phyloP scores from a whole-genome alignment of 108 stramenopile genomes.

The Mediolabrus comicus region DNA sequence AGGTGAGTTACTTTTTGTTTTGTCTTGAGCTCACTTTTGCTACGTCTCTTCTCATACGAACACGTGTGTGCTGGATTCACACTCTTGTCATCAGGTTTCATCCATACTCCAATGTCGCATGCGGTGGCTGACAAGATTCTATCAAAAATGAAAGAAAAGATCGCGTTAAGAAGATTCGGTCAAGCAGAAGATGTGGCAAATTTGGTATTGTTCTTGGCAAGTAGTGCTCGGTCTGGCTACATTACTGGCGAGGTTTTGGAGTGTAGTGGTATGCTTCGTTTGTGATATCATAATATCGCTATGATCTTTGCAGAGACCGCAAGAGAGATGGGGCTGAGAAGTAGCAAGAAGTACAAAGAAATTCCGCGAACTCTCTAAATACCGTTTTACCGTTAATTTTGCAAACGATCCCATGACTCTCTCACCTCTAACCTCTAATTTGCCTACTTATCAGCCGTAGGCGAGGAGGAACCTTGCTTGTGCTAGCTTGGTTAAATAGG shows the following conservation, averaged over 20 bases:
- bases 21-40: too few species aligned
- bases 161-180: constrained; percentile 64
- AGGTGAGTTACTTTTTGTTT: constrained; percentile 37
- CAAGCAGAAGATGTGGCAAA: constrained; percentile 65
- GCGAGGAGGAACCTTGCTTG: too few species aligned
- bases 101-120: constrained; percentile 74
- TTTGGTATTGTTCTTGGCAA: constrained; percentile 57
- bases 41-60: not conserved
- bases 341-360: too few species aligned
- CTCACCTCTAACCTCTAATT: not conserved
- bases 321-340: too few species aligned
- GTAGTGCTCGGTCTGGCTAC: constrained; percentile 58
- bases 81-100: constrained; percentile 56
- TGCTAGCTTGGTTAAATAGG: not conserved
- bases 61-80: not conserved
- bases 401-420: too few species aligned
- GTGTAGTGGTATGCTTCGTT: constrained; percentile 67
- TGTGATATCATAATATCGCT: constrained; percentile 23
- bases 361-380: too few species aligned
- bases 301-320: too few species aligned
- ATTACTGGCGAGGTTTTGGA: constrained; percentile 71
- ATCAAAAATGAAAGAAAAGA: constrained; percentile 44
- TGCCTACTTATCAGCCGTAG: not conserved
- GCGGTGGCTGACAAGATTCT: constrained; percentile 58
- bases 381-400: too few species aligned